Evolutionary conservation across 371 early-diverging fungal species (phyloP).

Genomic region (Basidiobolus meristosporus): DNA sequence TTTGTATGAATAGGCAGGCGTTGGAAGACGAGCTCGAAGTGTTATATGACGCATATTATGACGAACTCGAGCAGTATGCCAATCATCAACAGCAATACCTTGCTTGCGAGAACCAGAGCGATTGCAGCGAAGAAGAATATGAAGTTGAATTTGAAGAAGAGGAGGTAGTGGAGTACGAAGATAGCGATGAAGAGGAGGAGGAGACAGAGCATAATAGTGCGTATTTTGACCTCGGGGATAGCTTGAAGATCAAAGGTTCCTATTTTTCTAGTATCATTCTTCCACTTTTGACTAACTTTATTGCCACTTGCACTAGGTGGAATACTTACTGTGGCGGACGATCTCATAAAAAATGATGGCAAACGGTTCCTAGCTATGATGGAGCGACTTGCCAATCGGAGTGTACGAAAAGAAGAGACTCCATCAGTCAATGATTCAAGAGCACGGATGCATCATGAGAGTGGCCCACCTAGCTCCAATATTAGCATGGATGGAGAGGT

Average conservation of each 20-base stretch:
- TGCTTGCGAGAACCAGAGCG: too few relatives aligned
- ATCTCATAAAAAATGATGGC: conserved; percentile 78
- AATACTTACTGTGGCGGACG: conserved; percentile 75
- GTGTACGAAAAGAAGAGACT: conserved; percentile 56
- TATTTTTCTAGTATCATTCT: conserved; percentile 2
- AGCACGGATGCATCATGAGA: not conserved
- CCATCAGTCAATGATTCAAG: not conserved
- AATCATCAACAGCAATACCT: conserved; percentile 35
- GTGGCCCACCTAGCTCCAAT: too few relatives aligned
- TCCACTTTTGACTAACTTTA: not conserved
- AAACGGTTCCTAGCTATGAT: conserved; percentile 84
- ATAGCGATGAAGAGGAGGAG: conserved; percentile 5
- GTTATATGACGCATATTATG: conserved; percentile 83
- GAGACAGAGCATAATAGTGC: conserved; percentile 3
- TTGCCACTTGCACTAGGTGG: conserved; percentile 3
- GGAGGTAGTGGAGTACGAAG: conserved; percentile 2
- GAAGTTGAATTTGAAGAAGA: conserved; percentile 6
- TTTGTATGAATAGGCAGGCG: conserved; percentile 32
- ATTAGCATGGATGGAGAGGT: too few relatives aligned
- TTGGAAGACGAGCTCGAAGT: conserved; percentile 83
- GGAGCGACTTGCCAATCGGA: conserved; percentile 81
- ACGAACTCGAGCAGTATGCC: conserved; percentile 75
- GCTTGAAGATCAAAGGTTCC: conserved; percentile 7
- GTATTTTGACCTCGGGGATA: conserved; percentile 4
- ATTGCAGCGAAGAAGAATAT: conserved; percentile 9